Evolutionary conservation across 108 stramenopile genomes (phyloP), one percentile per base, ranked within the genome.

Genomic region (Cyclotella baltica): DNA sequence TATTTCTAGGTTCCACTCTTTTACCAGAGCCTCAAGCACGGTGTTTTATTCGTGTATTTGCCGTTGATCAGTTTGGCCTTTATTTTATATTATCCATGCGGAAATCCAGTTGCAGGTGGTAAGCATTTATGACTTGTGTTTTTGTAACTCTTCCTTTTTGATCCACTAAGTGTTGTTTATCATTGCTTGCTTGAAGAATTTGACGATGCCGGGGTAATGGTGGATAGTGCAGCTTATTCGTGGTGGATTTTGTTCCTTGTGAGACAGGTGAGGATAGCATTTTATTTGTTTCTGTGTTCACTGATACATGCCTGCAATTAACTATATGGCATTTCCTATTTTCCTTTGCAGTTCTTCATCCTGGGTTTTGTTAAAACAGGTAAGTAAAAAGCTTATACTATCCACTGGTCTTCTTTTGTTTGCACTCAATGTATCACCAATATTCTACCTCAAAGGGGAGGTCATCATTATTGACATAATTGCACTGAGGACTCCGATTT

Each of bases 401-500:
- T 43, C 10, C 13, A 10, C 10, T 13, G 6, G 13, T 6, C 6
- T 43, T 43, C 40, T 43, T 43, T 43, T 13, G 6, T 43, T 10
- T 43, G 13, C 40, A 10, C 40, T 43, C 13, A 13, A 13, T 43
- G 6, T 43, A 13, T 6, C 40, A 43, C 13, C 40, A n/a, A n/a
- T n/a, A 10, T 23, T 23, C 25, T n/a, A 11, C 22, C 20, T 25
- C 4, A 27, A 22, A 55, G 55, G 72, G 25, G 83, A 83, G 58
- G 73, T 83, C 6, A 59, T 89, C 18, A 29, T 84, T 1, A 87
- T 92, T 58, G 87, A 88, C 36, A 84, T 80, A 15, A 36, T 88
- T 28, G 74, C 75, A 18, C 58, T 89, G 30, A 51, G 83, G 15
- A 85, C 86, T 28, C 70, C 78, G 8, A 19, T 81, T 1, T 75